These are phyloP conservation scores for Calonectria pseudoturangicola DNA, from an alignment of 2,329 filamentous ascomycete genomes.

Conservation along the genomic window DNA sequence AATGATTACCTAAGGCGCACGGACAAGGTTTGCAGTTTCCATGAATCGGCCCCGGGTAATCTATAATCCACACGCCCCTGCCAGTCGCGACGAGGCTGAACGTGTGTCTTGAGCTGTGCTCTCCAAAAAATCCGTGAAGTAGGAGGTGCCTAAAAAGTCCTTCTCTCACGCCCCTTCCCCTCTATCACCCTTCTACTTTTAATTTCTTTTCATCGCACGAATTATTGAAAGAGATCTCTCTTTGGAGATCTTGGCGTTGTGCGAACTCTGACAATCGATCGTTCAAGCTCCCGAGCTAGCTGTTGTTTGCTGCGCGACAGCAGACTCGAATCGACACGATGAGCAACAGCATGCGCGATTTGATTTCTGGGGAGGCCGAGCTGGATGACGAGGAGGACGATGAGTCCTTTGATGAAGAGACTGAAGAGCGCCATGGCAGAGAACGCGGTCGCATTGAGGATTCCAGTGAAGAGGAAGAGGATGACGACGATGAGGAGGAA, in stretches of 20 bases:
- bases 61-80: slow-evolving; percentile 45
- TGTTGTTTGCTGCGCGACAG: slow-evolving; percentile 54
- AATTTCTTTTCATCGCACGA: slow-evolving; percentile 21
- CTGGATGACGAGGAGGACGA: slow-evolving; percentile 91
- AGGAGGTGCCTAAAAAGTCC: slow-evolving; percentile 43
- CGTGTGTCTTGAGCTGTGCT: slow-evolving; percentile 52
- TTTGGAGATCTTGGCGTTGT: slow-evolving; percentile 26
- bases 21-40: neutral
- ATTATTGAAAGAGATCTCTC: neutral
- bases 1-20: slow-evolving; percentile 28
- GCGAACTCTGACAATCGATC: slow-evolving; percentile 37
- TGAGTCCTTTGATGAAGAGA: slow-evolving; percentile 87
- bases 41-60: slow-evolving; percentile 43
- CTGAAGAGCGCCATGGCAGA: slow-evolving; percentile 73
- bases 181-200: slow-evolving; percentile 33
- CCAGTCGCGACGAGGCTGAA: slow-evolving; percentile 56
- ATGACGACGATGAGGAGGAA: slow-evolving; percentile 93
- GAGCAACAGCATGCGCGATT: slow-evolving; percentile 80
- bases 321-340: slow-evolving; percentile 65
- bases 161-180: slow-evolving; percentile 39
- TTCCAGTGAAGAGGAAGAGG: slow-evolving; percentile 93
- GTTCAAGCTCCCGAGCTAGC: slow-evolving; percentile 42
- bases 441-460: slow-evolving; percentile 75
- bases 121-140: slow-evolving; percentile 52
- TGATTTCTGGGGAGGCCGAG: slow-evolving; percentile 91